Conservation (phyloP, 1,284 basidiomycete genomes). For the Inonotus obliquus region DNA sequence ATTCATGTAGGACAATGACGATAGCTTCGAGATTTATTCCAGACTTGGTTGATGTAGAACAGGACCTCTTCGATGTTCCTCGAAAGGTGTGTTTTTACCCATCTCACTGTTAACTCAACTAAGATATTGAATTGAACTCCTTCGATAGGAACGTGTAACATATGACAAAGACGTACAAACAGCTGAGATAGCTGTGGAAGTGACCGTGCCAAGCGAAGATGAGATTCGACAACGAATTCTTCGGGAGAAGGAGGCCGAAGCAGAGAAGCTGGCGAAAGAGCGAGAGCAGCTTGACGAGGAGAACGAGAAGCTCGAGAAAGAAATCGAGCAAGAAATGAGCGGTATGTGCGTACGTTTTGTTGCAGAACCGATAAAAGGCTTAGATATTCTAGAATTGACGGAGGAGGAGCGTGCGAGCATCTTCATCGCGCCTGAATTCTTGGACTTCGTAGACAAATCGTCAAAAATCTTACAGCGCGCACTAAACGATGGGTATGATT, state of each 20-base stretch:
- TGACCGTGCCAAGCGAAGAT: conserved; percentile 53
- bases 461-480: conserved; percentile 94
- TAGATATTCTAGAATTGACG: conserved; percentile 57
- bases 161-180: conserved; percentile 97
- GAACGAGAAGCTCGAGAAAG: conserved; percentile 70
- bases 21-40: conserved; percentile 60
- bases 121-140: conserved; percentile 9
- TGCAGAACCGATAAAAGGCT: neutral
- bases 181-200: conserved; percentile 49
- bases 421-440: conserved; percentile 81
- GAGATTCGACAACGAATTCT: conserved; percentile 70
- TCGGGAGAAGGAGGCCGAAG: conserved; percentile 61
- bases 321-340: conserved; percentile 80
- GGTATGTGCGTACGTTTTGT: conserved; percentile 34
- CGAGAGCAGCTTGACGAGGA: conserved; percentile 73
- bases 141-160: conserved; percentile 70
- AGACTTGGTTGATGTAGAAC: conserved; percentile 82
- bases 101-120: neutral
- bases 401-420: conserved; percentile 82
- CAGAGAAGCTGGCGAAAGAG: conserved; percentile 66
- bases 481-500: conserved; percentile 95
- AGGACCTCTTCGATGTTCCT: conserved; percentile 87
- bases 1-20: conserved; percentile 24
- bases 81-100: conserved; percentile 53
- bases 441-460: conserved; percentile 92